Conservation (phyloP, 805 yeast species). For the Jamesozyma hellenica region DNA sequence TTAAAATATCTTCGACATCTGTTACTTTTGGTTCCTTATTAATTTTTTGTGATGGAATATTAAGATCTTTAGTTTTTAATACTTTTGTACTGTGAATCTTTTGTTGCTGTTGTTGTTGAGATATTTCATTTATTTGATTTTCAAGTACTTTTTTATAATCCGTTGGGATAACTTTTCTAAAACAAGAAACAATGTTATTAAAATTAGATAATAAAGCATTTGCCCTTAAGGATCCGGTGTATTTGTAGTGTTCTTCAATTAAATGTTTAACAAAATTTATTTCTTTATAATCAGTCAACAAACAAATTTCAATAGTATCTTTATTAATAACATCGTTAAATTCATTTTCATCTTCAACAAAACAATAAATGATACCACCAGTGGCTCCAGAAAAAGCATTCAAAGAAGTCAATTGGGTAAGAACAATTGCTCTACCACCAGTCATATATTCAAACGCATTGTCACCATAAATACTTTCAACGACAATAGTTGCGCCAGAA, state of each 20-base stretch:
- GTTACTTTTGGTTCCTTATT: conserved; percentile 69
- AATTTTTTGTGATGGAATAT: conserved; percentile 21
- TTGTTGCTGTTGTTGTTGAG: conserved; percentile 41
- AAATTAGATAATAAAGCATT: conserved; percentile 61
- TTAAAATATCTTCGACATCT: conserved; percentile 65
- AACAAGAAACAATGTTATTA: conserved; percentile 77
- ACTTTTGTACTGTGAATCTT: not conserved
- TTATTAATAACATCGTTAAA: conserved; percentile 69
- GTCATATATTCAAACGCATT: conserved; percentile 99
- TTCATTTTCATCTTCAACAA: conserved; percentile 84
- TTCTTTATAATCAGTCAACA: conserved; percentile 77
- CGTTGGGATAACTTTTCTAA: conserved; percentile 84
- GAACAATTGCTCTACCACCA: conserved; percentile 93
- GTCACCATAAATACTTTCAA: conserved; percentile 89
- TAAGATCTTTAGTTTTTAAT: not conserved
- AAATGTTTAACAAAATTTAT: conserved; percentile 88
- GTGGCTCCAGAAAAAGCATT: conserved; percentile 92
- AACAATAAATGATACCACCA: conserved; percentile 96
- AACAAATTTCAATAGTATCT: conserved; percentile 72
- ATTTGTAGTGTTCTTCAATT: conserved; percentile 76
- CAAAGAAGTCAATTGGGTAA: conserved; percentile 85
- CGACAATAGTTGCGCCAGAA: conserved; percentile 95
- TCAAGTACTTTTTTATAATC: conserved; percentile 87
- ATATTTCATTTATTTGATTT: conserved; percentile 43
- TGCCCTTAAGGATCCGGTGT: not conserved